A percentile compares a stretch with the other conserved stretches of the same genome.
phyloP scores from a whole-genome alignment of 345 rosid genomes.

The Geranium brycei region DNA sequence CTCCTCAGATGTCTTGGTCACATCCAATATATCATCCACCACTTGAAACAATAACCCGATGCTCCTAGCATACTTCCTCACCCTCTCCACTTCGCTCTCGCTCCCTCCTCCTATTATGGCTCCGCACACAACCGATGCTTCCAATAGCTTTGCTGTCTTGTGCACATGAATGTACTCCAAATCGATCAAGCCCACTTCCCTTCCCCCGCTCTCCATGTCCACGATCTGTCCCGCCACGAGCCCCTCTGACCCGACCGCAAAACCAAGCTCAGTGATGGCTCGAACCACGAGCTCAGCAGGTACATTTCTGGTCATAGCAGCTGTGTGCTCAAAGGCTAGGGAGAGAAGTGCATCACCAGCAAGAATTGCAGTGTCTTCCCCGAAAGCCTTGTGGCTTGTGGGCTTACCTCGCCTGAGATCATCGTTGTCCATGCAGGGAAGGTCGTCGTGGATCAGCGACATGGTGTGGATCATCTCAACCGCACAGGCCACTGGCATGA shows the following conservation, averaged over 20 bases:
- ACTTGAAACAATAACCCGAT: constrained; percentile 27
- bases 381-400: constrained; percentile 39
- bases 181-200: constrained; percentile 14
- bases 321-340: constrained; percentile 46
- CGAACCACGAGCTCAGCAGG: constrained; percentile 25
- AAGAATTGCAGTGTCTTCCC: constrained; percentile 44
- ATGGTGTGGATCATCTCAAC: constrained; percentile 64
- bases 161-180: constrained; percentile 29
- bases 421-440: constrained; percentile 66
- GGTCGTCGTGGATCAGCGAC: constrained; percentile 59
- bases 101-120: constrained; percentile 27
- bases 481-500: constrained; percentile 55
- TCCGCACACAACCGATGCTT: constrained; percentile 27
- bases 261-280: constrained; percentile 34
- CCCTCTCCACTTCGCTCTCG: constrained; percentile 12
- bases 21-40: constrained; percentile 26
- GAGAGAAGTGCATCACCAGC: constrained; percentile 50
- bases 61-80: constrained; percentile 22
- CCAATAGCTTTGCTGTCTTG: constrained; percentile 29
- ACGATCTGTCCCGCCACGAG: constrained; percentile 45
- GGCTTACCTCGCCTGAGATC: constrained; percentile 55
- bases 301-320: constrained; percentile 12
- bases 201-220: constrained; percentile 40
- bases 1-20: constrained; percentile 20
- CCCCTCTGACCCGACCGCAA: constrained; percentile 35